Base-by-base conservation (phyloP, 345 rosid genomes). In the Eucalyptus microcorys region DNA sequence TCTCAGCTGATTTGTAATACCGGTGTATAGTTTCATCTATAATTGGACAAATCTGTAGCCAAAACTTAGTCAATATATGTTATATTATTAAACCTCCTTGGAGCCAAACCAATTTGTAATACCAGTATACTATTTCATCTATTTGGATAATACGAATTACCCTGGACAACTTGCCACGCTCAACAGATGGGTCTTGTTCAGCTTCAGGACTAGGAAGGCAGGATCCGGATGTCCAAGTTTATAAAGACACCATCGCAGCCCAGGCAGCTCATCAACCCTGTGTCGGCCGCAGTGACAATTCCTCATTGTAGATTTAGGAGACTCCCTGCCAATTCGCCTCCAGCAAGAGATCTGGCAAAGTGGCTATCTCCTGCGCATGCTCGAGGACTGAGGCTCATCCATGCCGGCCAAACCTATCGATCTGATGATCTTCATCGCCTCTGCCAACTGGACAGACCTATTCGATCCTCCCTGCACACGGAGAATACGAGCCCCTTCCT, bases 401-500 rank as follows among this genome's bases (percentile, higher is more conserved):
- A 92, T 92, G 64, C 93, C 90, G 17, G 85, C 92, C 93, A 95
- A 48, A 13, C 86, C 79, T 86, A 96, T 86, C 50, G 89, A 89
- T 90, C 96, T 96, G 87, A 95, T 93, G 88, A 87, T 88, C 88
- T 14, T 93, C 93, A 80, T 1, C 32, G 88, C 19, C 80, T 89
- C 42, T 64, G 90, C 50, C 14, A 26, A 59, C 1, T 59, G 4
- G 68, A 27, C 16, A 27, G 16, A 61, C 34, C 68, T 30, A 61
- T 6, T 8, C 40, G 15, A 64, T 85, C 92, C 27, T 30, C 96
- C 96, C 47, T 91, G 93, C 52, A 91, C 91, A 91, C 95, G 88
- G 13, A 92, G 90, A 91, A 95, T 61, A 92, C 13, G 91, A 94
- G 96, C 3, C 3, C 95, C 95, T 91, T 93, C 95, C 52, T 92